Evolutionary conservation across 257 asterid species (phyloP).

Genomic region (Osmanthus fragrans): DNA sequence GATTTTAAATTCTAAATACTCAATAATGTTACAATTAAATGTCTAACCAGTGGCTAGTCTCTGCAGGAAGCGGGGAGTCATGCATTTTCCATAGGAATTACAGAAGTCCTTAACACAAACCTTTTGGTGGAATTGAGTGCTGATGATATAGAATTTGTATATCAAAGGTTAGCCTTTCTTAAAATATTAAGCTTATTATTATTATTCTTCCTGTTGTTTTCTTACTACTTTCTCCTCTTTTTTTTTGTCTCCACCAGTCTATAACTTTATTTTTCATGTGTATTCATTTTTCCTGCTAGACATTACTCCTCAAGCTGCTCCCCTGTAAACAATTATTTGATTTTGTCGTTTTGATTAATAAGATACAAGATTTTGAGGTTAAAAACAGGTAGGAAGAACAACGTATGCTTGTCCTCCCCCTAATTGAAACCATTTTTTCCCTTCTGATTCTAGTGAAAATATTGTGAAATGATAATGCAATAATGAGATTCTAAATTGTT

Average conservation of each 20-base stretch:
- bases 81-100: slow-evolving; percentile 88
- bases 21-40: slow-evolving; percentile 14
- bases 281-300: background rate
- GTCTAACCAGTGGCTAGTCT: slow-evolving; percentile 28
- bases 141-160: slow-evolving; percentile 91
- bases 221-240: background rate
- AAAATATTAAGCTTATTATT: slow-evolving; percentile 5
- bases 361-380: background rate
- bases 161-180: slow-evolving; percentile 57
- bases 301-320: background rate
- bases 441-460: background rate
- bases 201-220: background rate
- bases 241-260: background rate
- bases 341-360: background rate
- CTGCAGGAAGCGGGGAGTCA: slow-evolving; percentile 82
- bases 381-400: background rate
- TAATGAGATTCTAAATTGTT: background rate
- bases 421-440: background rate
- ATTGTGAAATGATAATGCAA: background rate
- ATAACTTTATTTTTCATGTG: background rate
- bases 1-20: slow-evolving; percentile 25
- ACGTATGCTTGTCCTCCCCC: background rate
- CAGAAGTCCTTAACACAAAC: slow-evolving; percentile 86
- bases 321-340: background rate
- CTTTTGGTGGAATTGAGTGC: slow-evolving; percentile 90